Evolutionary conservation across 2,329 filamentous ascomycete species (phyloP), one percentile per base, ranked within the genome.

Genomic region (Beauveria varroae): DNA sequence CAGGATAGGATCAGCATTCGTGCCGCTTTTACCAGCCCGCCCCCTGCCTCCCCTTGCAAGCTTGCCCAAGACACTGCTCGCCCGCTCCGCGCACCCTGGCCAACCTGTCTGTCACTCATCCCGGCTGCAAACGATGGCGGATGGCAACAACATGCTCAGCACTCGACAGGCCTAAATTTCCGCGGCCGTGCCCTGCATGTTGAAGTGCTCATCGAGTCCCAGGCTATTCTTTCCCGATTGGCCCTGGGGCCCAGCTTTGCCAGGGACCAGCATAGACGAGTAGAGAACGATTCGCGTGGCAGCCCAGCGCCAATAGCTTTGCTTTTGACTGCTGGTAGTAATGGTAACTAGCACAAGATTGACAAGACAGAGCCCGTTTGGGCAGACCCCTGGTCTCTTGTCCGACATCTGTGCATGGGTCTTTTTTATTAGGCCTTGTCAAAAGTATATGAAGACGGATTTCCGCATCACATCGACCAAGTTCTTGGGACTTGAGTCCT

Each of bases 101-200:
- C 26, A 46, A 41, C 47, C 47, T 59, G 56, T 59, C 47, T 59
- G 56, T 59, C 56, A 52, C 46, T 55, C 44, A 44, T 43, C 22
- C 34, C 20, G 30, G 30, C 30, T 34, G 30, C 30, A 34, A 34
- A 34, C 12, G 30, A 34, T 34, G 30, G 30, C 9, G 28, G 8
- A 30, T 10, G 28, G 28, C 22, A 20, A 54, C 5, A 22, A 20
- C 6, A 54, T 22, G 18, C 24, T 41, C 14, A 41, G 40, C 28
- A 28, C 12, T 20, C 30, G 26, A 57, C 4, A 37, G 26, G n/a
- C 14, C 22, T 24, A 20, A 57, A 60, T 53, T 60, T 60, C 40
- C 40, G 37, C 10, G 28, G 24, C 49, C 41, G 57, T 53, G 57
- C 57, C 57, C 47, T 59, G 47, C 56, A 59, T 59, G 56, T 22